Conservation (phyloP, 371 early-diverging fungal species). For the Syncephalastrum contaminatum region DNA sequence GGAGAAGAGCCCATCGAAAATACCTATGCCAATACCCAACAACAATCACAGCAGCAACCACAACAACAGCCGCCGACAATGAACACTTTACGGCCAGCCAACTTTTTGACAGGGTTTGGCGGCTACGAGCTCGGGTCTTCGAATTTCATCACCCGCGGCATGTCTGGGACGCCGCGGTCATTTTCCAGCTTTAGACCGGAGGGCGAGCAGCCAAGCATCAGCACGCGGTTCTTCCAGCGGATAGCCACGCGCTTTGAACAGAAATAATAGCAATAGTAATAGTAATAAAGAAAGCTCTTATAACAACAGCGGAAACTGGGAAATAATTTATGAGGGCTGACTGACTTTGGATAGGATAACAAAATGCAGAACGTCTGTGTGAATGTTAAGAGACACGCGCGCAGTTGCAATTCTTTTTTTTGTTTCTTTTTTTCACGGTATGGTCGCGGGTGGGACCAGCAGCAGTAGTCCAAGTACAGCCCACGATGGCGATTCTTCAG, state of each 20-base stretch:
- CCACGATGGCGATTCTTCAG: slow-evolving; percentile 33
- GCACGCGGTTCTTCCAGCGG: slow-evolving; percentile 48
- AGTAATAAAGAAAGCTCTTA: slow-evolving; percentile 6
- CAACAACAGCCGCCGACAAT: slow-evolving; percentile 7
- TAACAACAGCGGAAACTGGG: too few species aligned
- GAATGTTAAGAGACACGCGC: not conserved
- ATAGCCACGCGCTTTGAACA: slow-evolving; percentile 37
- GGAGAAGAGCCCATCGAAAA: too few species aligned
- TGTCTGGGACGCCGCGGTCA: slow-evolving; percentile 15
- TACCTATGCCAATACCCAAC: not conserved
- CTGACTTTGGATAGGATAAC: not conserved
- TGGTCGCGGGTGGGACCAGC: not conserved
- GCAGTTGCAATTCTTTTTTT: not conserved
- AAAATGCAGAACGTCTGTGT: too few species aligned
- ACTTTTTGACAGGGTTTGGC: slow-evolving; percentile 42
- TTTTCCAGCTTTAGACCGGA: slow-evolving; percentile 6
- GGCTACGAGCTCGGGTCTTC: slow-evolving; percentile 27
- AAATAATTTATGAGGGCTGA: too few species aligned
- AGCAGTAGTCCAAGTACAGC: slow-evolving; percentile 14
- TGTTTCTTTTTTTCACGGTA: slow-evolving; percentile 4
- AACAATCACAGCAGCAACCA: slow-evolving; percentile 4
- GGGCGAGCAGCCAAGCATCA: slow-evolving; percentile 36
- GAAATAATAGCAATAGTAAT: too few species aligned
- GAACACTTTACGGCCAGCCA: slow-evolving; percentile 36
- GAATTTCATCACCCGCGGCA: slow-evolving; percentile 36